Percentiles rank a stretch among this genome's conserved stretches.
Evolutionary conservation across 2,329 filamentous ascomycete species (phyloP).

Genomic region (Penicillium paneum): DNA sequence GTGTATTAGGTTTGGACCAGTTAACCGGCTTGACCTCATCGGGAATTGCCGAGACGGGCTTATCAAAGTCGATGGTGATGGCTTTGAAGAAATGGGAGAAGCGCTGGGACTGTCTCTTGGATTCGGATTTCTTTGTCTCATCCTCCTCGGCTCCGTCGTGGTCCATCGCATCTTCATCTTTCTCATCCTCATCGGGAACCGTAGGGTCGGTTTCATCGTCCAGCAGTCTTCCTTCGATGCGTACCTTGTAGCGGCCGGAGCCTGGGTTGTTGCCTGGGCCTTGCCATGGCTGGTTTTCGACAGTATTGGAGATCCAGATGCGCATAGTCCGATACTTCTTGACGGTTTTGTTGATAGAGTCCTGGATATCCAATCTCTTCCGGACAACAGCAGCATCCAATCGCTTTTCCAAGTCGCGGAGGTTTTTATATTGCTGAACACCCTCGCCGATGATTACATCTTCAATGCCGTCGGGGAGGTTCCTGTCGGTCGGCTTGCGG

Average conservation of each 20-base stretch:
- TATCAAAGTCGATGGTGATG: constrained; percentile 53
- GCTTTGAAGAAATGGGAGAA: constrained; percentile 53
- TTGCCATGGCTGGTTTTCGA: constrained; percentile 93
- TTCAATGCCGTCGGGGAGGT: constrained; percentile 85
- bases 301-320: constrained; percentile 93
- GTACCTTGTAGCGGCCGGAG: constrained; percentile 67
- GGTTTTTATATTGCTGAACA: constrained; percentile 73
- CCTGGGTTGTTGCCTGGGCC: constrained; percentile 33
- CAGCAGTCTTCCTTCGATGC: constrained; percentile 82
- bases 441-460: constrained; percentile 78
- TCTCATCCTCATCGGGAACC: constrained; percentile 48
- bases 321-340: constrained; percentile 83
- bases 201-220: constrained; percentile 62
- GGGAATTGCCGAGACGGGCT: constrained; percentile 38
- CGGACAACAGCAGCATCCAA: constrained; percentile 91
- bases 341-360: constrained; percentile 69
- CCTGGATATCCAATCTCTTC: constrained; percentile 86
- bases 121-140: constrained; percentile 28
- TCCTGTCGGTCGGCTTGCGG: constrained; percentile 90
- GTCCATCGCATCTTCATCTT: constrained; percentile 55
- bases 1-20: constrained; percentile 75
- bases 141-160: constrained; percentile 49
- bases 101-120: constrained; percentile 37
- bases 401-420: constrained; percentile 82
- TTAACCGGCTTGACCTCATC: constrained; percentile 58